Base-by-base conservation (phyloP, 2,329 filamentous ascomycete genomes). In the Aspergillus thermomutatus region DNA sequence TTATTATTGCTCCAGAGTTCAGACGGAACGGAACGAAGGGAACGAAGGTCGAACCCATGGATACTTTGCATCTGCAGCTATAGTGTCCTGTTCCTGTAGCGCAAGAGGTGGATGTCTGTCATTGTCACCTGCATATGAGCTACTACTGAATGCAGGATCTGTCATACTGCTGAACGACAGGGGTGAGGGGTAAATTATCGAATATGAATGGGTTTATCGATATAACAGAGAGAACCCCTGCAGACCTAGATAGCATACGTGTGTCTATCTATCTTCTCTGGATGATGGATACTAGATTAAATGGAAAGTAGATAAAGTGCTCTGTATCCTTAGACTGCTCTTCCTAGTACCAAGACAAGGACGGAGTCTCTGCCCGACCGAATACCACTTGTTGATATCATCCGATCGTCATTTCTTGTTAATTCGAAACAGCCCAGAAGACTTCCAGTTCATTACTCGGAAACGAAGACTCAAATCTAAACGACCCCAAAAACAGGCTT, bases 11-110 rank as follows among this genome's bases (percentile, higher is more conserved):
- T 37, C 14, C 41, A 26, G 27, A 40, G 27, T 43, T 26, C 31
- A 54, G 45, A 23, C 52, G 52, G 52, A 49, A 54, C 52, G 52
- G 52, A 49, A 23, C 52, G 52, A 49, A 7, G 9, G 52, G 52
- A 49, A 23, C 52, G 52, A 49, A 7, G 9, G 27, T 14, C n/a
- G 28, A 26, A 26, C 27, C 23, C 27, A 21, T 21, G 19, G n/a
- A 52, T 31, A 21, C 8, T 31, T 3, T n/a, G 19, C n/a, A 43
- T 21, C 40, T 19, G 40, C 40, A 19, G 40, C 40, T 11, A 31
- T 31, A 14, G 4, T 34, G 10, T 11, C 28, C 31, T 34, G 31
- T 34, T 34, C 31, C 4, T 34, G 31, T 34, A 6, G 31, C 31
- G 31, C 27, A 28, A 28, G 7, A 37, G 40, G 19, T 46, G 37